Percentiles rank a stretch among this genome's conserved stretches.
Conservation (phyloP, 371 early-diverging fungal genomes). For the Paramicrosporidium saccamoebae region DNA sequence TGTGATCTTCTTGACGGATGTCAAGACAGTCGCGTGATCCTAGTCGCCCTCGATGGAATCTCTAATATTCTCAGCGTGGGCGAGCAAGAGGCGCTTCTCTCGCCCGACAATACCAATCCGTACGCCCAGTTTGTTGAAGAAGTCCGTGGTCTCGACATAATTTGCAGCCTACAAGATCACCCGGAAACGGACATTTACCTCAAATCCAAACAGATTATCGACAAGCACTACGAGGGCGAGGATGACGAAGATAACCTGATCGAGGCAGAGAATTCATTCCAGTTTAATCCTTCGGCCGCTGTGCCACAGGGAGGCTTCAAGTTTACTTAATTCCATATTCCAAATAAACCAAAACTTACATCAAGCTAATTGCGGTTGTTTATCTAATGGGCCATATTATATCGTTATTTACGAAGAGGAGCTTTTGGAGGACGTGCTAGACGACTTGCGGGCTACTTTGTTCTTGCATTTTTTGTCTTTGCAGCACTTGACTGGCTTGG, state of each 20-base stretch:
- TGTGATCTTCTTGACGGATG: constrained; percentile 64
- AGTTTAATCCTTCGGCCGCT: constrained; percentile 22
- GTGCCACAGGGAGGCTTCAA: constrained; percentile 34
- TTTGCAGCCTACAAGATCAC: constrained; percentile 60
- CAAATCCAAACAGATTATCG: constrained; percentile 63
- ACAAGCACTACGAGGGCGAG: constrained; percentile 65
- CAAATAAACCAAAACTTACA: constrained; percentile 1
- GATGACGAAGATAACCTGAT: constrained; percentile 34
- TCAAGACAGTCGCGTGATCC: constrained; percentile 70
- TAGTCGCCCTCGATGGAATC: constrained; percentile 81
- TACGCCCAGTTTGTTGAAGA: constrained; percentile 58
- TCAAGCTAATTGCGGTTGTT: too few relatives aligned
- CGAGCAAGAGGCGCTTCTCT: constrained; percentile 19
- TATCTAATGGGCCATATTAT: too few relatives aligned
- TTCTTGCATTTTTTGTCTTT: too few relatives aligned
- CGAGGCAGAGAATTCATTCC: constrained; percentile 20
- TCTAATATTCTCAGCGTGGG: constrained; percentile 91
- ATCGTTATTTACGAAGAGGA: too few relatives aligned
- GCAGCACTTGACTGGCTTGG: too few relatives aligned
- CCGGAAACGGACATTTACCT: constrained; percentile 73
- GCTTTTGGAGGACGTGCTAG: too few relatives aligned
- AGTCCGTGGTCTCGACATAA: constrained; percentile 60
- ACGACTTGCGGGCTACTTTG: too few relatives aligned
- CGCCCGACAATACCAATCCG: constrained; percentile 26
- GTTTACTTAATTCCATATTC: constrained; percentile 9